phyloP scores from a whole-genome alignment of 2,329 filamentous ascomycete genomes.

The Aspergillus felis region DNA sequence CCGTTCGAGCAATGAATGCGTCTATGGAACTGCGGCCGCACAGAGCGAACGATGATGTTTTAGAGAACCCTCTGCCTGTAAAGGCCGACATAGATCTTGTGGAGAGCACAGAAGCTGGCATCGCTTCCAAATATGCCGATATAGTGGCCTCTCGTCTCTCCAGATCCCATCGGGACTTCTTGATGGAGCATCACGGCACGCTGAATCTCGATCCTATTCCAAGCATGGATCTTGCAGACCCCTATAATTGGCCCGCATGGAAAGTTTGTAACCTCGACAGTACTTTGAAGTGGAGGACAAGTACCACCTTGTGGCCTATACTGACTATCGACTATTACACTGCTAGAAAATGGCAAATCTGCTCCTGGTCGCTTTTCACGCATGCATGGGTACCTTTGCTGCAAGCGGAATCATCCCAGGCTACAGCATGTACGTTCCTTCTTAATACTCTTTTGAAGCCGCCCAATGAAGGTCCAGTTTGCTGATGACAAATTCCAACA shows the following conservation, averaged over 20 bases:
- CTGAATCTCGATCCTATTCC: conserved; percentile 54
- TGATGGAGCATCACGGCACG: conserved; percentile 53
- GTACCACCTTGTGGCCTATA: neutral
- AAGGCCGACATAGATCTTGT: conserved; percentile 27
- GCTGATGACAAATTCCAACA: neutral
- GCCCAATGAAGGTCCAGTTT: neutral
- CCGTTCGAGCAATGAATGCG: conserved; percentile 15
- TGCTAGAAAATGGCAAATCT: conserved; percentile 53
- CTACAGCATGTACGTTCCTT: conserved; percentile 36
- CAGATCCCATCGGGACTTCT: conserved; percentile 42
- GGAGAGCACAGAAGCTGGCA: conserved; percentile 26
- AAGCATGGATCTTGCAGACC: conserved; percentile 48
- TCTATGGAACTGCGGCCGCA: conserved; percentile 26
- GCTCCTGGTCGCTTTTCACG: conserved; percentile 54
- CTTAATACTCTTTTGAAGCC: neutral
- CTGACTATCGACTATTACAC: conserved; percentile 1
- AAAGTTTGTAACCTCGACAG: conserved; percentile 35
- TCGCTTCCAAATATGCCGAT: conserved; percentile 22
- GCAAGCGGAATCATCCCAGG: conserved; percentile 55
- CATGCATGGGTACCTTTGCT: conserved; percentile 56
- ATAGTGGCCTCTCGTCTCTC: conserved; percentile 25
- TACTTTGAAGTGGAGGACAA: neutral
- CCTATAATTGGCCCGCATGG: conserved; percentile 55
- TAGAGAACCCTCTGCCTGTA: conserved; percentile 6
- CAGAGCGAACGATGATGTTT: conserved; percentile 9